Evolutionary conservation across 225 moss, liverwort and hornwort genomes (phyloP).

Genomic region (Antitrichia curtipendula): DNA sequence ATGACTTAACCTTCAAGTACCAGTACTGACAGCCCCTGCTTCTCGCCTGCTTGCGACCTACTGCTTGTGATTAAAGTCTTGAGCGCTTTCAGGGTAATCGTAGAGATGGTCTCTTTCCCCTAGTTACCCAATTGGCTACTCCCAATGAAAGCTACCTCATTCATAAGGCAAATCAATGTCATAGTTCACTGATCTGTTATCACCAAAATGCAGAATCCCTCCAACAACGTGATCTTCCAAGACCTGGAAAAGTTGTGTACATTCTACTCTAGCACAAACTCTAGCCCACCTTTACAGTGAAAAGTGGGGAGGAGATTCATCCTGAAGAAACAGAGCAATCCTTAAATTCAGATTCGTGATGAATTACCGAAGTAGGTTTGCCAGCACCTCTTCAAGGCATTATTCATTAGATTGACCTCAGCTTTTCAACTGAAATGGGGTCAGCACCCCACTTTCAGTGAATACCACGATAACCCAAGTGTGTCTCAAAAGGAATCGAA

Average conservation of each 20-base stretch:
- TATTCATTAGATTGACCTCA: neutral
- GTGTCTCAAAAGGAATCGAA: slow-evolving; percentile 36
- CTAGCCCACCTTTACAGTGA: slow-evolving; percentile 7
- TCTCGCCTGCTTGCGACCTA: neutral
- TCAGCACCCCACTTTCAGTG: neutral
- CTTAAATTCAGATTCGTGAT: neutral
- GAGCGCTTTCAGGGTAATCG: neutral
- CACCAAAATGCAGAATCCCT: neutral
- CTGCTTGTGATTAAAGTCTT: neutral
- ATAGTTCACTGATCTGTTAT: neutral
- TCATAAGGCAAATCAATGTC: neutral
- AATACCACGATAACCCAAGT: neutral
- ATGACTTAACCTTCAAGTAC: neutral
- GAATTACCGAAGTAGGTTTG: neutral
- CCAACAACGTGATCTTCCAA: neutral
- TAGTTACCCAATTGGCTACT: neutral
- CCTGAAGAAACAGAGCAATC: neutral
- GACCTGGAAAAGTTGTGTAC: neutral
- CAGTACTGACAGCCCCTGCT: neutral
- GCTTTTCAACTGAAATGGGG: neutral
- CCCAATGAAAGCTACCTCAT: neutral
- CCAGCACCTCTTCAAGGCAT: neutral
- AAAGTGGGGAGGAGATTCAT: slow-evolving; percentile 26
- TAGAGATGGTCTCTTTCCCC: neutral
- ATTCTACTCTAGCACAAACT: slow-evolving; percentile 8